phyloP scores from a whole-genome alignment of 1,139 yeast genomes.

The Martiniozyma asiatica region DNA sequence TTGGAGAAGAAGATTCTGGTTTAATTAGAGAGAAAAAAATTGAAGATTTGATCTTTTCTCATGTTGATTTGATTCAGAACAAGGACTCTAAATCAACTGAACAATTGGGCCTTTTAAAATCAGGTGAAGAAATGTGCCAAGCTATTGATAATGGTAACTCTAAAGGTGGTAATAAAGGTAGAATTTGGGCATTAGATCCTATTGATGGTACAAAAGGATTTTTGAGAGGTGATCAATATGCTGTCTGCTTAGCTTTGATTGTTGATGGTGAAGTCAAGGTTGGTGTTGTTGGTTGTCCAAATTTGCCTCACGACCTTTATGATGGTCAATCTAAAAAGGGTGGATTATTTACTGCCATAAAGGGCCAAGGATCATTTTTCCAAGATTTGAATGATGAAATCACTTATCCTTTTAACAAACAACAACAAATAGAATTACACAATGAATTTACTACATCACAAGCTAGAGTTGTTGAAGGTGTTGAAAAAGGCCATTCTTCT shows the following conservation, averaged over 20 bases:
- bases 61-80: constrained; percentile 35
- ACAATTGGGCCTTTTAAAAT: constrained; percentile 31
- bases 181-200: constrained; percentile 97
- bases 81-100: constrained; percentile 19
- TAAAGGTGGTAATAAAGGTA: constrained; percentile 62
- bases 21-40: constrained; percentile 39
- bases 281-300: constrained; percentile 96
- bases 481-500: constrained; percentile 92
- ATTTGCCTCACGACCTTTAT: constrained; percentile 45
- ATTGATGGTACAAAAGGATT: constrained; percentile 98
- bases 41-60: constrained; percentile 35
- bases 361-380: constrained; percentile 63
- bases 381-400: constrained; percentile 30
- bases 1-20: constrained; percentile 89
- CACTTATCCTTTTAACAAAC: constrained; percentile 26
- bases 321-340: constrained; percentile 33
- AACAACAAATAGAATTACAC: constrained; percentile 29
- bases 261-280: constrained; percentile 75
- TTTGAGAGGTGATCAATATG: constrained; percentile 90
- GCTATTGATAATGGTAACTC: constrained; percentile 73
- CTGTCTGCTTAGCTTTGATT: constrained; percentile 84
- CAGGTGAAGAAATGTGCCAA: constrained; percentile 40
- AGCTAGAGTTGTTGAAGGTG: constrained; percentile 82
- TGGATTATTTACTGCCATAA: constrained; percentile 66
- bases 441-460: constrained; percentile 30